phyloP scores from a whole-genome alignment of 2,329 filamentous ascomycete species.

The Cladophialophora yegresii region DNA sequence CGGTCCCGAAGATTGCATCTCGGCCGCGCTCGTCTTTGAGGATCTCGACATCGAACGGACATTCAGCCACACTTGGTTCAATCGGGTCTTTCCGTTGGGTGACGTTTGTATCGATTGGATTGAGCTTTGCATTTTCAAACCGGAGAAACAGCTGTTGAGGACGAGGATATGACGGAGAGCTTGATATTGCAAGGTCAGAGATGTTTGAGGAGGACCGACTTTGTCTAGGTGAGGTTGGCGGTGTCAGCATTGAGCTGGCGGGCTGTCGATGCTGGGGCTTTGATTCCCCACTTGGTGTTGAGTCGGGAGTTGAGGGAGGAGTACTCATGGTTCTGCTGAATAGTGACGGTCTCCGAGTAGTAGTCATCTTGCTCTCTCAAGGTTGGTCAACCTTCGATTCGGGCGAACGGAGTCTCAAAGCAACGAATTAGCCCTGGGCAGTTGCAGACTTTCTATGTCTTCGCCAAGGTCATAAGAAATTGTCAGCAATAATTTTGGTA shows the following conservation, averaged over 20 bases:
- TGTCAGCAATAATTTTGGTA: slow-evolving; percentile 1
- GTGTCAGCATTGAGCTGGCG: slow-evolving; percentile 25
- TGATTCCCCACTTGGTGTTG: not conserved
- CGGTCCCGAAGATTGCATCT: slow-evolving; percentile 47
- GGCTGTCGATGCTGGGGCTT: slow-evolving; percentile 9
- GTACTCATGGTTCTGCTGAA: slow-evolving; percentile 23
- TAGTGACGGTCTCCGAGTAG: slow-evolving; percentile 20
- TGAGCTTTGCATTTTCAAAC: slow-evolving; percentile 1
- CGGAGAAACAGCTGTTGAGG: not conserved
- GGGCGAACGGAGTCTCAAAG: not conserved
- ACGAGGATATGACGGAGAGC: not conserved
- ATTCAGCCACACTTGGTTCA: slow-evolving; percentile 22
- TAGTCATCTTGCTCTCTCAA: slow-evolving; percentile 18
- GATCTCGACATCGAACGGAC: slow-evolving; percentile 33
- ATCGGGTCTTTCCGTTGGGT: not conserved
- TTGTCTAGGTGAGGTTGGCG: slow-evolving; percentile 30
- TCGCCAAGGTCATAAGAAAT: slow-evolving; percentile 10
- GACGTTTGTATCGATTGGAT: slow-evolving; percentile 23
- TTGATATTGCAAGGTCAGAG: slow-evolving; percentile 11
- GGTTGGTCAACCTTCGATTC: not conserved
- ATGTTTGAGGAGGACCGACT: slow-evolving; percentile 21
- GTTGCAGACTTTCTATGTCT: not conserved
- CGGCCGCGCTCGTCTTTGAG: slow-evolving; percentile 35
- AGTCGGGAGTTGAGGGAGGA: slow-evolving; percentile 28
- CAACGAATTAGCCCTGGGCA: not conserved